Base-by-base conservation (phyloP, 2,329 filamentous ascomycete genomes). In the Exserohilum rostratum region DNA sequence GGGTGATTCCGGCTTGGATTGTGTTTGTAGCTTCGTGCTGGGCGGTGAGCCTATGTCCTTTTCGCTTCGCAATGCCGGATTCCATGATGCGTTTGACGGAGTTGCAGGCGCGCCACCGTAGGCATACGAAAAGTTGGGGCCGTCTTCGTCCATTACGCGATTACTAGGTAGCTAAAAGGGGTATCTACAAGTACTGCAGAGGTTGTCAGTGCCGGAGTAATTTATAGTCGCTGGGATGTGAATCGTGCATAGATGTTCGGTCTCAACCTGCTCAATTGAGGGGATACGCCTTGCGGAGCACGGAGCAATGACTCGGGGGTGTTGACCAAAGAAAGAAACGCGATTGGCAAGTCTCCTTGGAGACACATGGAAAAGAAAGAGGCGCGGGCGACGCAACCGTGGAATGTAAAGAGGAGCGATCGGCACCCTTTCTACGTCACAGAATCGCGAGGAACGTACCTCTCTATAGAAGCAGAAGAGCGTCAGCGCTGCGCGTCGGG, bases 21-120 rank as follows among this genome's bases (percentile, higher is more conserved):
- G 59, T 33, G 58, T 43, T 3, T 46, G 54, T 1, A 37, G 53
- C 12, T 62, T 57, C 38, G 56, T 18, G 45, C 17, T 52, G 40
- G 53, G 37, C 22, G 62, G 48, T 30, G 58, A 42, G 44, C 25
- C 53, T 25, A 50, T 42, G 25, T 63, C 52, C 31, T 69, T 62
- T 52, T 83, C 78, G 33, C 79, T 78, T 66, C 81, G 75, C 56
- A 83, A 70, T 17, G 83, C 83, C 39, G 83, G 83, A 75, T 86
- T 82, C 84, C 83, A 85, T 17, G 79, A 78, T 49, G 77, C 48
- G 12, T 60, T 50, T 17, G 62, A 38, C 3, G 62, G 52, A 27
- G 62, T 47, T 15, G 66, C 50, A 46, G 65, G 56, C 15, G 60
- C 56, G 53, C 65, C 67, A 37, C 61, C 62, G 61, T 69, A 75